Conservation (phyloP, 257 asterid genomes). For the Rauvolfia tetraphylla region DNA sequence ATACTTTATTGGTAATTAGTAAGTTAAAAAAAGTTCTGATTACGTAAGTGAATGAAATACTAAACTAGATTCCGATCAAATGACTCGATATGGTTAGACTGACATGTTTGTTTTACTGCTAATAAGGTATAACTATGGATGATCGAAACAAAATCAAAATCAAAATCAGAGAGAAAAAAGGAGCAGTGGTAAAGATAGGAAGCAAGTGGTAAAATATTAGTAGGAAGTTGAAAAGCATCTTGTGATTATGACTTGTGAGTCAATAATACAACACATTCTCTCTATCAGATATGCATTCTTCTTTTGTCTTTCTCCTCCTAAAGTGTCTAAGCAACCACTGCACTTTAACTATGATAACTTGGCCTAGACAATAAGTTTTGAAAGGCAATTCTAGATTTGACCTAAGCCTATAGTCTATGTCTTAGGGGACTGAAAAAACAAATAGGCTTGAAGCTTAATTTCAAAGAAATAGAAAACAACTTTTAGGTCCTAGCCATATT, state of each 20-base stretch:
- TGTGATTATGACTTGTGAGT: slow-evolving; percentile 10
- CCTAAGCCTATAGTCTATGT: no score
- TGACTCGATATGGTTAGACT: not conserved
- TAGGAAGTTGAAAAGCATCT: not conserved
- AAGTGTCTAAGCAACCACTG: not conserved
- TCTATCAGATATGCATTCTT: not conserved
- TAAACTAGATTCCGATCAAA: not conserved
- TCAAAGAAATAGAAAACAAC: no score
- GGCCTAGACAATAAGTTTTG: not conserved
- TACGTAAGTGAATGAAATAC: no score
- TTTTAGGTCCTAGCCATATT: no score
- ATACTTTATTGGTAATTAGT: no score
- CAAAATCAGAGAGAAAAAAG: not conserved
- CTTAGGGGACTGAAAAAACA: no score
- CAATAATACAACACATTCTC: not conserved
- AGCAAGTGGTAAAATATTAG: not conserved
- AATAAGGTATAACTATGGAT: not conserved
- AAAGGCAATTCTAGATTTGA: no score
- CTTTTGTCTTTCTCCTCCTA: not conserved
- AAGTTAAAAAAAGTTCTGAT: no score
- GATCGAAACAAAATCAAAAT: no score
- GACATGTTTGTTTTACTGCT: not conserved
- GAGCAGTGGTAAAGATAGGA: not conserved
- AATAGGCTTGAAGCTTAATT: no score
- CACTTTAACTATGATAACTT: not conserved